phyloP scores from a whole-genome alignment of 1,284 basidiomycete genomes.

The Phenoliferia sp. region DNA sequence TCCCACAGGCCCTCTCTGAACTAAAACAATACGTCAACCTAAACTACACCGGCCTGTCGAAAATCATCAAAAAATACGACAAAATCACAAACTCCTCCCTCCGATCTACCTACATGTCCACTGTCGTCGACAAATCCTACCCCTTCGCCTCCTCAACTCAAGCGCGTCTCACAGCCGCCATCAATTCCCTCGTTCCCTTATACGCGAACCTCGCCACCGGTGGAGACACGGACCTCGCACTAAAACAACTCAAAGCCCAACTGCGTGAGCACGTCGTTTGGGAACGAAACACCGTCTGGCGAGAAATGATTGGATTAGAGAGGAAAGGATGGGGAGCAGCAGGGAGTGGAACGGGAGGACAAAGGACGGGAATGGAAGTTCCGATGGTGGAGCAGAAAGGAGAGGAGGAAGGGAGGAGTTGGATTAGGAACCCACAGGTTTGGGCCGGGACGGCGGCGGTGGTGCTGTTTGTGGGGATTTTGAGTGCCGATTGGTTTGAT shows the following conservation, averaged over 20 bases:
- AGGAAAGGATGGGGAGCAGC: conserved; percentile 33
- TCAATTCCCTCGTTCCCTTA: conserved; percentile 62
- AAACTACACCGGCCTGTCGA: conserved; percentile 87
- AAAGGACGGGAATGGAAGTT: conserved; percentile 20
- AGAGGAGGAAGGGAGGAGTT: conserved; percentile 22
- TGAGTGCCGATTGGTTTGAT: conserved; percentile 60
- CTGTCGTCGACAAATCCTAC: conserved; percentile 60
- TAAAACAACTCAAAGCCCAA: conserved; percentile 77
- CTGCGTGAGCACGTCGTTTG: conserved; percentile 85
- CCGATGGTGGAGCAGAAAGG: conserved; percentile 47
- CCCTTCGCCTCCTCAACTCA: conserved; percentile 67
- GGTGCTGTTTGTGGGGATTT: conserved; percentile 55
- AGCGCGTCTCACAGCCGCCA: conserved; percentile 59
- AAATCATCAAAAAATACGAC: conserved; percentile 98
- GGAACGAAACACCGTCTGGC: conserved; percentile 94
- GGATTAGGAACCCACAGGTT: conserved; percentile 52
- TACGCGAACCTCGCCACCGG: conserved; percentile 83
- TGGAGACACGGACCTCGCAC: conserved; percentile 66
- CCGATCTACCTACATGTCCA: conserved; percentile 74
- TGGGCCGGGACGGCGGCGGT: conserved; percentile 58
- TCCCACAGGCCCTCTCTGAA: conserved; percentile 56
- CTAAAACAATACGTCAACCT: conserved; percentile 89
- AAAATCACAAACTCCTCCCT: conserved; percentile 85
- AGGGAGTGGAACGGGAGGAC: conserved; percentile 44
- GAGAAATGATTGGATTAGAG: conserved; percentile 82